A percentile compares a stretch with the other conserved stretches of the same genome.
These are phyloP conservation scores for Tricholoma sp. DNA, from an alignment of 768 basidiomycete species.

Conservation along the genomic window DNA sequence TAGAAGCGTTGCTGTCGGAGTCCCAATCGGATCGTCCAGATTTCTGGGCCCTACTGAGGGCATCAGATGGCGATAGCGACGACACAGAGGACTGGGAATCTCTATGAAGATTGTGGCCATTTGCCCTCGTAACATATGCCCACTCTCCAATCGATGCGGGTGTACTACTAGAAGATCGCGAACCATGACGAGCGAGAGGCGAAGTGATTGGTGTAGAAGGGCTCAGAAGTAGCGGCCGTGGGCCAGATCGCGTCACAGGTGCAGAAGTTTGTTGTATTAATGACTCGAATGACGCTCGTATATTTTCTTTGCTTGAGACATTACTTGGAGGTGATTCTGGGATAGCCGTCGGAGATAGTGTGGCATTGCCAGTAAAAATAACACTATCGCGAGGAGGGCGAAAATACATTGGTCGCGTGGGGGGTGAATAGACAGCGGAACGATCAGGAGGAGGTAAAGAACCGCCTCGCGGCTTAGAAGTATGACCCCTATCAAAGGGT, in stretches of 20 bases:
- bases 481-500: constrained; percentile 4
- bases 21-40: constrained; percentile 47
- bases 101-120: constrained; percentile 35
- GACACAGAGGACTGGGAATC: constrained; percentile 63
- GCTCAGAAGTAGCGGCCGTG: constrained; percentile 62
- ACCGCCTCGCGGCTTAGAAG: constrained; percentile 22
- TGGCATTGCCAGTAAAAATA: constrained; percentile 24
- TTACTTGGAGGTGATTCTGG: constrained; percentile 21
- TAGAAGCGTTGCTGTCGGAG: constrained; percentile 44
- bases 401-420: constrained; percentile 54
- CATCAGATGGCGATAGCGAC: constrained; percentile 57
- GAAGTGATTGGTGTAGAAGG: constrained; percentile 43
- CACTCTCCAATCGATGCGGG: constrained; percentile 37
- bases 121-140: constrained; percentile 41
- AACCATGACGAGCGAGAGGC: constrained; percentile 16
- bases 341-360: constrained; percentile 22
- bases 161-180: constrained; percentile 31
- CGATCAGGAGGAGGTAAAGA: constrained; percentile 36
- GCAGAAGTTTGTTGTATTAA: constrained; percentile 33
- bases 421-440: constrained; percentile 42
- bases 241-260: constrained; percentile 43
- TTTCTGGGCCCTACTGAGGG: constrained; percentile 25
- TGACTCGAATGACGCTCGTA: constrained; percentile 40
- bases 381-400: constrained; percentile 53
- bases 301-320: constrained; percentile 30